These are phyloP conservation scores for Centella asiatica DNA, from an alignment of 129 eudicot genomes.

Conservation along the genomic window DNA sequence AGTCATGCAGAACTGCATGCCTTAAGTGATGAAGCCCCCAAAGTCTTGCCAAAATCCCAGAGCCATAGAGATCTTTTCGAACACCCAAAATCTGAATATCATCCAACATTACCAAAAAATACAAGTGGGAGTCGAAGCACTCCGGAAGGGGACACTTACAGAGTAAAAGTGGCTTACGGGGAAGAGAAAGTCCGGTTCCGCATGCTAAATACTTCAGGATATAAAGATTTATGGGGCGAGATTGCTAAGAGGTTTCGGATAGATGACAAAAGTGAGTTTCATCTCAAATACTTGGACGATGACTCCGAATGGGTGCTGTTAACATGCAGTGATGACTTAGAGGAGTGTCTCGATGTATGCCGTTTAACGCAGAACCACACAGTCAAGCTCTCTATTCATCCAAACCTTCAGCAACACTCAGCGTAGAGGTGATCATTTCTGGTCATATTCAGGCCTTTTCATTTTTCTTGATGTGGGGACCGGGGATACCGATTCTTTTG, in stretches of 20 bases:
- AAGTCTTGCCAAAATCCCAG: slow-evolving; percentile 45
- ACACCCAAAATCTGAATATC: slow-evolving; percentile 19
- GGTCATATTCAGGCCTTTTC: not conserved
- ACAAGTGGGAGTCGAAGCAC: slow-evolving; percentile 6
- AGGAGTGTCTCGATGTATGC: slow-evolving; percentile 78
- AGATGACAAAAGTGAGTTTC: slow-evolving; percentile 39
- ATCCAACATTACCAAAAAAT: slow-evolving; percentile 24
- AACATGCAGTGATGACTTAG: slow-evolving; percentile 82
- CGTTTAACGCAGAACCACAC: slow-evolving; percentile 40
- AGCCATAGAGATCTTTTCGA: slow-evolving; percentile 44
- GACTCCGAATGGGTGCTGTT: slow-evolving; percentile 86
- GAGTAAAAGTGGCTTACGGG: slow-evolving; percentile 70
- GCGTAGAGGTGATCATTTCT: slow-evolving; percentile 49
- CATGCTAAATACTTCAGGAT: slow-evolving; percentile 53
- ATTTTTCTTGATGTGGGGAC: too few species aligned
- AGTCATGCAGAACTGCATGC: slow-evolving; percentile 39
- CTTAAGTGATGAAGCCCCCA: slow-evolving; percentile 31
- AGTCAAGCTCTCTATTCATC: slow-evolving; percentile 52
- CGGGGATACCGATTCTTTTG: too few species aligned
- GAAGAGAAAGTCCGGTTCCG: slow-evolving; percentile 81
- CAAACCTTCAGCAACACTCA: slow-evolving; percentile 31
- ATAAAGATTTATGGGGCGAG: slow-evolving; percentile 50
- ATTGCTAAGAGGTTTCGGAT: slow-evolving; percentile 52
- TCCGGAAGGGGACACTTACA: slow-evolving; percentile 31
- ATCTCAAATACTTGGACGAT: slow-evolving; percentile 79